Conservation (phyloP, 148 eudicot species). For the Camellia sinensis region DNA sequence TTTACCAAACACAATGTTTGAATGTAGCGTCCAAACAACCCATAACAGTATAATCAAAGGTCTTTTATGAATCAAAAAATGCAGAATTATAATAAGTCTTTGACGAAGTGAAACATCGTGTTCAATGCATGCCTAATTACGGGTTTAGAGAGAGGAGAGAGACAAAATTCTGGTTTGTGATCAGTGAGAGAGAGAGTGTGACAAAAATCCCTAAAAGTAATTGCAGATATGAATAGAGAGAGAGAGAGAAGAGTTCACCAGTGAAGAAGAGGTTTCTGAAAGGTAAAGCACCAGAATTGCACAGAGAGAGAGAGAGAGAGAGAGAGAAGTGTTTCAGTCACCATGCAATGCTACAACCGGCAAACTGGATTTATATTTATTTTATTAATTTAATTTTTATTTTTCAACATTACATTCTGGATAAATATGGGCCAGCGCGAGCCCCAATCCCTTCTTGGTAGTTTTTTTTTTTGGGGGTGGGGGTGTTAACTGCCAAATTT, state of each 20-base stretch:
- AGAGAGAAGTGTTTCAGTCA: not conserved
- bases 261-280: not conserved
- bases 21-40: not conserved
- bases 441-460: no score
- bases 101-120: not conserved
- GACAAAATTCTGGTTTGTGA: not conserved
- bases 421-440: no score
- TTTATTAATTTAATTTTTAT: no score
- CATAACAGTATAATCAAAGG: not conserved
- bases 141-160: not conserved
- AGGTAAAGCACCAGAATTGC: not conserved
- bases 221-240: not conserved
- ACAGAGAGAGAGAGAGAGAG: not conserved
- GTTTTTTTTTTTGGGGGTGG: no score
- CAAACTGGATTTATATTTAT: not conserved
- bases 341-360: not conserved
- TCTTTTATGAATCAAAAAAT: not conserved
- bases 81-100: not conserved
- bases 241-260: not conserved
- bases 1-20: not conserved
- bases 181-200: not conserved
- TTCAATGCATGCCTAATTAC: not conserved
- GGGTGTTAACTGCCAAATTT: no score
- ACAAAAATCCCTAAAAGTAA: not conserved
- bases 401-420: no score